phyloP scores from a whole-genome alignment of 2,329 filamentous ascomycete species.

The Alternaria tenuissima region DNA sequence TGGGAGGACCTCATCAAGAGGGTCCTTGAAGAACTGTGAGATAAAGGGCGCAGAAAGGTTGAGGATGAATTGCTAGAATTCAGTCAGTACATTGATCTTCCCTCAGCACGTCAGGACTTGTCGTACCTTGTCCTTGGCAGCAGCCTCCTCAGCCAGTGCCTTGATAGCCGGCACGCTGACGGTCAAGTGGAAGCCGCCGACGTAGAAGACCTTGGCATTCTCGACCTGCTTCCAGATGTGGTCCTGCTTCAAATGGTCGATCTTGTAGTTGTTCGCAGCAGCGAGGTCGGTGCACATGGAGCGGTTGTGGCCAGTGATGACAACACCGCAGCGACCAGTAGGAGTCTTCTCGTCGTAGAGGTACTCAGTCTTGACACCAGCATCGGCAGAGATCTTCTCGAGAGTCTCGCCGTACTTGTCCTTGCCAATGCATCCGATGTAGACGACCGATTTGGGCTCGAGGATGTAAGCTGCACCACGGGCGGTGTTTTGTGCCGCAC shows the following conservation, averaged over 20 bases:
- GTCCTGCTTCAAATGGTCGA: conserved; percentile 89
- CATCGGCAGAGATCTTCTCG: conserved; percentile 82
- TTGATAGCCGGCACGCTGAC: conserved; percentile 91
- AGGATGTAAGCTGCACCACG: conserved; percentile 96
- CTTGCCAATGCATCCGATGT: conserved; percentile 90
- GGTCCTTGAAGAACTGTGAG: conserved; percentile 96
- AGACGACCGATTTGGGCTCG: conserved; percentile 86
- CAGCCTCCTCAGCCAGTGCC: conserved; percentile 90
- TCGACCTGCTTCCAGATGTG: conserved; percentile 93
- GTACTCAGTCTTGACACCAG: conserved; percentile 93
- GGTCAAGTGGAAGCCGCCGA: conserved; percentile 97
- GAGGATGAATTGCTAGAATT: conserved; percentile 73
- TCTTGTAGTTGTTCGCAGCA: conserved; percentile 95
- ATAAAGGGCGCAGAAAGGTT: conserved; percentile 97
- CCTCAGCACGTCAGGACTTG: conserved; percentile 19
- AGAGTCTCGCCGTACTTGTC: conserved; percentile 96
- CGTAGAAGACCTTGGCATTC: conserved; percentile 87
- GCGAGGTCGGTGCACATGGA: conserved; percentile 94
- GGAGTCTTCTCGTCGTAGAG: conserved; percentile 83
- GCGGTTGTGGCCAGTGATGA: conserved; percentile 97
- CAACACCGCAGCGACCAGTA: conserved; percentile 92
- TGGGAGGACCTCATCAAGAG: conserved; percentile 81
- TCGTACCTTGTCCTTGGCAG: conserved; percentile 80
- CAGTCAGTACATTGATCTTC: conserved; percentile 10
- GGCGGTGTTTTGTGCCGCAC: conserved; percentile 96